Percentiles rank a stretch among this genome's conserved stretches.
phyloP scores from a whole-genome alignment of 768 basidiomycete species.

The Leccinum imitatum region DNA sequence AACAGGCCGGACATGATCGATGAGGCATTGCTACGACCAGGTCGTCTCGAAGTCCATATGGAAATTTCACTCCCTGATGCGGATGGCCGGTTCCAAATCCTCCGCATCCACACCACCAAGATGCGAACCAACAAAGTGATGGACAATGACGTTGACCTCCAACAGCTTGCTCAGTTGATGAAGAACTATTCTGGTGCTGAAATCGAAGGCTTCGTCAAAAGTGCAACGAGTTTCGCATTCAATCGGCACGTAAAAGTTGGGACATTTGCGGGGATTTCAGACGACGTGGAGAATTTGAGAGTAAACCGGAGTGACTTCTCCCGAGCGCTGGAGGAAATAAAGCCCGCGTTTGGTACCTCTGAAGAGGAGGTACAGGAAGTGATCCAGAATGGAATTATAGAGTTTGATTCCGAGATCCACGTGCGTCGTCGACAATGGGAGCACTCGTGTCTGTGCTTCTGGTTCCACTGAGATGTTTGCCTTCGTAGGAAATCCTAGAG shows the following conservation, averaged over 20 bases:
- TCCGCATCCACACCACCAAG: constrained; percentile 91
- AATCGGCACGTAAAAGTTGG: constrained; percentile 97
- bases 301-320: constrained; percentile 87
- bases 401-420: constrained; percentile 72
- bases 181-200: constrained; percentile 99
- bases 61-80: constrained; percentile 98
- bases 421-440: constrained; percentile 38
- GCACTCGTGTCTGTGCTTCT: not conserved
- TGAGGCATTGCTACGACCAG: constrained; percentile 94
- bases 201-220: constrained; percentile 94
- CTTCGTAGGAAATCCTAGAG: constrained; percentile 71
- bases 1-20: constrained; percentile 99
- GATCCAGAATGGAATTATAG: constrained; percentile 95
- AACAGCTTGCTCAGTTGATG: constrained; percentile 76
- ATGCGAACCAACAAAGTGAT: constrained; percentile 93
- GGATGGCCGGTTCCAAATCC: constrained; percentile 86
- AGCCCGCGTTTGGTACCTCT: constrained; percentile 95
- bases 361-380: constrained; percentile 94
- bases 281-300: constrained; percentile 90
- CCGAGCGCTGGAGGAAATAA: constrained; percentile 89
- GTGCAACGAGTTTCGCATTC: constrained; percentile 97
- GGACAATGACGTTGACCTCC: constrained; percentile 80
- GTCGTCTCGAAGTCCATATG: constrained; percentile 99
- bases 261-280: constrained; percentile 93
- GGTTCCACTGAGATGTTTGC: constrained; percentile 6